Evolutionary conservation across 1,284 basidiomycete genomes (phyloP).

Genomic region (Lentinus polychrous): DNA sequence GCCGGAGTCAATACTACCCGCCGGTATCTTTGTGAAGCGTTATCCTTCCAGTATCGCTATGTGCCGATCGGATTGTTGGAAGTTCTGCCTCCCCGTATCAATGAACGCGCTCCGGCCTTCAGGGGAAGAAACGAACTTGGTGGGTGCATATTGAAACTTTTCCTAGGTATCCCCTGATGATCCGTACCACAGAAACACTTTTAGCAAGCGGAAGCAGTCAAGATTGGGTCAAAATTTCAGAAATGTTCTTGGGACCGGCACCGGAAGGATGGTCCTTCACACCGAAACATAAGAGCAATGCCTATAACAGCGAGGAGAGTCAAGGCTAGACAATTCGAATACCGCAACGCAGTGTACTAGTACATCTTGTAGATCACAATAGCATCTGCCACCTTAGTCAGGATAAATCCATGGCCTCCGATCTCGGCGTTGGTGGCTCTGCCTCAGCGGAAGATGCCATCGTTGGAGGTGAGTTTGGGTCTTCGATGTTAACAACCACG

Average conservation of each 20-base stretch:
- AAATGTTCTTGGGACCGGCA: slow-evolving; percentile 84
- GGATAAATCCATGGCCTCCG: slow-evolving; percentile 2
- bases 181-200: slow-evolving; percentile 58
- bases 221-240: slow-evolving; percentile 95
- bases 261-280: slow-evolving; percentile 64
- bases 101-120: slow-evolving; percentile 87
- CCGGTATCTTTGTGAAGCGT: slow-evolving; percentile 89
- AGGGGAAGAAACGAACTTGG: slow-evolving; percentile 83
- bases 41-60: slow-evolving; percentile 95
- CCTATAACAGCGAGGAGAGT: slow-evolving; percentile 50
- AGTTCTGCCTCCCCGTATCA: slow-evolving; percentile 72
- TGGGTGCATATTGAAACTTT: slow-evolving; percentile 26
- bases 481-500: slow-evolving; percentile 13
- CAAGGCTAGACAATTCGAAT: slow-evolving; percentile 24
- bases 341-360: background rate
- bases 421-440: background rate
- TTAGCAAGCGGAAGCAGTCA: slow-evolving; percentile 73
- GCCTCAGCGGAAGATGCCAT: background rate
- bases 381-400: too few relatives aligned
- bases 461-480: slow-evolving; percentile 24
- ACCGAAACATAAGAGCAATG: slow-evolving; percentile 73
- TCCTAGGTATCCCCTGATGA: slow-evolving; percentile 3
- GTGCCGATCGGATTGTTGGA: slow-evolving; percentile 93
- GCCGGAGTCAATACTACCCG: slow-evolving; percentile 89
- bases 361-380: background rate